Percentiles rank a stretch among this genome's conserved stretches.
These are phyloP conservation scores for Diutina neorugosa DNA, from an alignment of 1,139 yeast genomes.

Conservation along the genomic window DNA sequence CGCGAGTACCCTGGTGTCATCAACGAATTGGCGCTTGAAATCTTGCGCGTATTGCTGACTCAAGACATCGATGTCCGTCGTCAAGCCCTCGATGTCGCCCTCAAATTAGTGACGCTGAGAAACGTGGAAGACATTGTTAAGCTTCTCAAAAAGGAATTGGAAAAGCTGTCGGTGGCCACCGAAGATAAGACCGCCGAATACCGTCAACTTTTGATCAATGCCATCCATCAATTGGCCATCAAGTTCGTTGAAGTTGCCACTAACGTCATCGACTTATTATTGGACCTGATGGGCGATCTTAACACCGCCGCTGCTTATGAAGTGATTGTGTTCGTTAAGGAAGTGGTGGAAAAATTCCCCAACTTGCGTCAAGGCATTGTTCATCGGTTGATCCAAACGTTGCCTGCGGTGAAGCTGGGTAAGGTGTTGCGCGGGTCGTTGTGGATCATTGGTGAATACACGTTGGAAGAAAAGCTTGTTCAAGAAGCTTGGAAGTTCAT, in stretches of 20 bases:
- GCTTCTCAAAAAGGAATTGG: conserved; percentile 82
- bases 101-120: conserved; percentile 71
- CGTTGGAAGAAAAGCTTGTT: conserved; percentile 59
- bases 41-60: conserved; percentile 71
- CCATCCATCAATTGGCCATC: conserved; percentile 85
- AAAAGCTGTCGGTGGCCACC: conserved; percentile 49
- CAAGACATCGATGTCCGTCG: conserved; percentile 88
- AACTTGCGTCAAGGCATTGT: conserved; percentile 60
- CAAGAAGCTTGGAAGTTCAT: conserved; percentile 83
- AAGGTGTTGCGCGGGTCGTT: conserved; percentile 88
- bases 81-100: conserved; percentile 74
- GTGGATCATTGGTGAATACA: conserved; percentile 94
- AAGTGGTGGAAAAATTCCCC: conserved; percentile 88
- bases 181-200: conserved; percentile 78
- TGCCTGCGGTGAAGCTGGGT: conserved; percentile 68
- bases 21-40: conserved; percentile 77
- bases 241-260: conserved; percentile 86
- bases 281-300: conserved; percentile 79
- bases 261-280: conserved; percentile 74
- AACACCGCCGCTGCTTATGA: conserved; percentile 82
- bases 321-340: conserved; percentile 80
- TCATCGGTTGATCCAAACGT: conserved; percentile 46
- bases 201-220: conserved; percentile 76
- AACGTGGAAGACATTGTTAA: conserved; percentile 92
- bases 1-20: conserved; percentile 69